Percentiles rank a stretch among this genome's conserved stretches.
phyloP scores from a whole-genome alignment of 768 basidiomycete genomes.

The Phaeotremella skinneri region DNA sequence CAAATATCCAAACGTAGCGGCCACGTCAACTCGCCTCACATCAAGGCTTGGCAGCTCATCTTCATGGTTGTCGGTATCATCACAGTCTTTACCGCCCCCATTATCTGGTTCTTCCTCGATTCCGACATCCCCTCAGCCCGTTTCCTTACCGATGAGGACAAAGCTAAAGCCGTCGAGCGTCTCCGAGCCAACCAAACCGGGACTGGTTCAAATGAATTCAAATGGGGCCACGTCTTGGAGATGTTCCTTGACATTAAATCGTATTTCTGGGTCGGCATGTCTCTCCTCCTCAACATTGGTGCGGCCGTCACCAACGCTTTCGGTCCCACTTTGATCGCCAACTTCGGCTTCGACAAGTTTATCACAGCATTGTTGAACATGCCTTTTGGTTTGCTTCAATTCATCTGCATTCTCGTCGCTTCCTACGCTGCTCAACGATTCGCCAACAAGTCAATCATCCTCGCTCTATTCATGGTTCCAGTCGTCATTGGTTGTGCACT shows the following conservation, averaged over 20 bases:
- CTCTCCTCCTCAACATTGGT: conserved; percentile 38
- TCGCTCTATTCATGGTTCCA: conserved; percentile 30
- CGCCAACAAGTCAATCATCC: conserved; percentile 33
- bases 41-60: conserved; percentile 44
- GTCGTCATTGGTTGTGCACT: conserved; percentile 40
- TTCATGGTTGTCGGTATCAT: conserved; percentile 45
- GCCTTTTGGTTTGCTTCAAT: conserved; percentile 56
- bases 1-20: conserved; percentile 17
- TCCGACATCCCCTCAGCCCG: conserved; percentile 36
- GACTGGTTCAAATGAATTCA: conserved; percentile 45
- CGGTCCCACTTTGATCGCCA: conserved; percentile 31
- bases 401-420: conserved; percentile 37
- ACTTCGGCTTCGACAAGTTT: conserved; percentile 34
- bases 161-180: conserved; percentile 44
- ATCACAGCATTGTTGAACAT: conserved; percentile 57
- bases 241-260: conserved; percentile 42
- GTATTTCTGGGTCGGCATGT: conserved; percentile 31
- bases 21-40: conserved; percentile 32
- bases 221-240: conserved; percentile 40
- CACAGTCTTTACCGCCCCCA: conserved; percentile 40
- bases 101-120: conserved; percentile 43
- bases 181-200: conserved; percentile 49
- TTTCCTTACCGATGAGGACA: conserved; percentile 44
- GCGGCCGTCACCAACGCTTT: conserved; percentile 43
- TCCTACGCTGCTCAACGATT: conserved; percentile 37